These are phyloP conservation scores for Bifiguratus adelaidae DNA, from an alignment of 192 early-diverging fungal species.

Conservation along the genomic window DNA sequence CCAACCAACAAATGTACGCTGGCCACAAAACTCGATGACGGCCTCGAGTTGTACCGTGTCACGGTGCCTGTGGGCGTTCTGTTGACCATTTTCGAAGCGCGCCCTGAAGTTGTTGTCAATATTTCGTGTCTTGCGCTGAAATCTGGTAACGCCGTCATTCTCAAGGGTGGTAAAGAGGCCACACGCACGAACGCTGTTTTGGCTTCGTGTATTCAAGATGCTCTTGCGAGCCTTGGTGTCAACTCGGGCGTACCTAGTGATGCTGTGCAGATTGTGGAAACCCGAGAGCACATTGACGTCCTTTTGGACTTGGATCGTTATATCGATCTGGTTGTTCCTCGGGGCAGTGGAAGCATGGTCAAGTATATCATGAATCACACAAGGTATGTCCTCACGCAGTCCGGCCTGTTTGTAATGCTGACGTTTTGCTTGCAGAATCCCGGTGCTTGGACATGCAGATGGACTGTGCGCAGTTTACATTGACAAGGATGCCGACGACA, in stretches of 20 bases:
- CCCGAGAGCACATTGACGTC: conserved; percentile 78
- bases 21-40: conserved; percentile 69
- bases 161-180: conserved; percentile 96
- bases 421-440: conserved; percentile 54
- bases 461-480: conserved; percentile 91
- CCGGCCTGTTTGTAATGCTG: too few species aligned
- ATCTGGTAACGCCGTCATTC: conserved; percentile 93
- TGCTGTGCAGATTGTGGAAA: conserved; percentile 81
- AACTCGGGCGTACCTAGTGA: conserved; percentile 42
- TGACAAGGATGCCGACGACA: conserved; percentile 71
- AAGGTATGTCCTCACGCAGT: conserved; percentile 29
- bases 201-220: conserved; percentile 64
- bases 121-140: conserved; percentile 93
- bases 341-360: conserved; percentile 88
- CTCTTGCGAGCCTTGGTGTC: conserved; percentile 39
- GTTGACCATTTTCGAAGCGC: conserved; percentile 96
- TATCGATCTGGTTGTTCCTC: conserved; percentile 93
- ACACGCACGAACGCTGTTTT: conserved; percentile 68
- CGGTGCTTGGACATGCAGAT: conserved; percentile 99
- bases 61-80: conserved; percentile 90
- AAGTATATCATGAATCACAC: conserved; percentile 87
- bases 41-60: conserved; percentile 84
- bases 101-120: conserved; percentile 97
- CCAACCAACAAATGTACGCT: conserved; percentile 74
- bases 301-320: conserved; percentile 83